Evolutionary conservation across 192 early-diverging fungal species (phyloP), one percentile per base, ranked within the genome.

Genomic region (Podila epigama): DNA sequence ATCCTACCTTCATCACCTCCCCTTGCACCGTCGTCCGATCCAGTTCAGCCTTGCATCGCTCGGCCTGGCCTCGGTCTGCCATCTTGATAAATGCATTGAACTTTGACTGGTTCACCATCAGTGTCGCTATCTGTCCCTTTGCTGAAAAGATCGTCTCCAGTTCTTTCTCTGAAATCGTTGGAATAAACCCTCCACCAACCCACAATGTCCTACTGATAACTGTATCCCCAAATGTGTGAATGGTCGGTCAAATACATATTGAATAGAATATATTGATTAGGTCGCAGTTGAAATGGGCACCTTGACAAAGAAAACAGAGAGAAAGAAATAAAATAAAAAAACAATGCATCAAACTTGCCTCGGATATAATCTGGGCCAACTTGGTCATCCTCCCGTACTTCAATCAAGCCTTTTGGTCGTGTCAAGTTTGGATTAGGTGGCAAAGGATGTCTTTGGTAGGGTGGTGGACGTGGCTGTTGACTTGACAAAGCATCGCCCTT

Each of bases 1-100:
- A 83, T 11, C 77, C 70, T n/a, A 83, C 77, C 63, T 83, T 66
- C 59, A 79, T 79, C 29, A 64, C 50, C 40, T 79, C 77, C 0
- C 68, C 67, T 7, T 79, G 62, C 9, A 70, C 77, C 10, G 10
- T 53, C 7, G 57, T 62, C 3, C 63, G 59, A 54, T 70, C 63
- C 13, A 81, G 57, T 27, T 73, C 68, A 1, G 58, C 55, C 40
- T 75, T 75, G 44, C 68, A 77, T 27, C 68, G 40, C 27, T 71
- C 64, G 0, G 81, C 77, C 5, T 61, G 64, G 16, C 59, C 25
- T 22, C 81, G 81, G 33, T 63, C 72, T 5, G 67, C 68, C 81
- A 83, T 79, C 54, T 83, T 83, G 39, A 83, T 70, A 63, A 83
- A 83, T 12, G 77, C 81, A 57, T 83, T 79, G 53, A 70, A 75